A percentile compares a stretch with the other conserved stretches of the same genome.
Conservation (phyloP, 192 early-diverging fungal genomes). For the Coemansia sp. region DNA sequence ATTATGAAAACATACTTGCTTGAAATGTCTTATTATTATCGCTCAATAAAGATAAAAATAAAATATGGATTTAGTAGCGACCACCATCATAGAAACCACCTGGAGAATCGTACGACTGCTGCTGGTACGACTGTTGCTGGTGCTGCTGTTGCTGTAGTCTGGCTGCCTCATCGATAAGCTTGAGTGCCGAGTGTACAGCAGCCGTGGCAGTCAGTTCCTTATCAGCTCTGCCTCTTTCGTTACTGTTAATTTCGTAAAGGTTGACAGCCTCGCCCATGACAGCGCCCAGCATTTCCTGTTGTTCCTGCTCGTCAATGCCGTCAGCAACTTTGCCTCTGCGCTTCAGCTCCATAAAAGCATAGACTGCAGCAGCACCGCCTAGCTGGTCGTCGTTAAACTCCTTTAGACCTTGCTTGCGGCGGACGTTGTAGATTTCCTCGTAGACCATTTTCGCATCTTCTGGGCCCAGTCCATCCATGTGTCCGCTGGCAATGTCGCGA, state of each 20-base stretch:
- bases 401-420: neutral
- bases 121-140: neutral
- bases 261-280: constrained; percentile 45
- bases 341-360: constrained; percentile 35
- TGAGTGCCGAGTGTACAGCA: constrained; percentile 39
- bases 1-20: constrained; percentile 27
- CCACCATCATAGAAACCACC: constrained; percentile 14
- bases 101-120: neutral
- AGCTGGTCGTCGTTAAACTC: constrained; percentile 41
- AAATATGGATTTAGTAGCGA: constrained; percentile 3
- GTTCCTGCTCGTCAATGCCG: constrained; percentile 25
- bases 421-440: constrained; percentile 28
- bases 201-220: constrained; percentile 45
- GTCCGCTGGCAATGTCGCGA: constrained; percentile 36
- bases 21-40: neutral
- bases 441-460: constrained; percentile 27
- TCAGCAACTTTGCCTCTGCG: neutral
- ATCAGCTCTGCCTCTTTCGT: constrained; percentile 25
- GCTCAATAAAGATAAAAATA: neutral
- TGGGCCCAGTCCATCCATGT: constrained; percentile 28
- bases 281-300: constrained; percentile 41
- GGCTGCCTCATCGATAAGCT: constrained; percentile 43
- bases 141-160: constrained; percentile 1
- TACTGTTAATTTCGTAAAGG: constrained; percentile 21
- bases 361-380: constrained; percentile 46